A percentile compares a stretch with the other conserved stretches of the same genome.
Conservation (phyloP, 176 grass and related monocot species). For the Miscanthus lutarioriparius region DNA sequence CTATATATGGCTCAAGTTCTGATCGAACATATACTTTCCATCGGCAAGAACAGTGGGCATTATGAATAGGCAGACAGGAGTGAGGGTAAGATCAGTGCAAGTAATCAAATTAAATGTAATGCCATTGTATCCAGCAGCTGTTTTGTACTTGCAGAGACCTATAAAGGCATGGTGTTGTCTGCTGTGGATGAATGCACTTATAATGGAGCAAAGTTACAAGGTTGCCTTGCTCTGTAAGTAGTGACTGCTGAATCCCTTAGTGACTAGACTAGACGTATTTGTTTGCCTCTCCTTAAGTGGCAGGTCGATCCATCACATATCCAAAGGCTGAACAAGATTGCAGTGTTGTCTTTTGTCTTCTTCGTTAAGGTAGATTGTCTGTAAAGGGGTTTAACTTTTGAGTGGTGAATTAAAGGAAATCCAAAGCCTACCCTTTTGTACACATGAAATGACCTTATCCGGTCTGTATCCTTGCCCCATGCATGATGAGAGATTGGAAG, state of each 20-base stretch:
- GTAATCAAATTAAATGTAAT: neutral
- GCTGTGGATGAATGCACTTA: constrained; percentile 8
- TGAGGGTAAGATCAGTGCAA: neutral
- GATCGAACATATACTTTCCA: constrained; percentile 14
- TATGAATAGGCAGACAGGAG: neutral
- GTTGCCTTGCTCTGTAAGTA: constrained; percentile 8
- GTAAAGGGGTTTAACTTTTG: constrained; percentile 13
- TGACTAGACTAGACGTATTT: constrained; percentile 1
- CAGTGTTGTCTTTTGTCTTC: neutral
- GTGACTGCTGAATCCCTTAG: constrained; percentile 17
- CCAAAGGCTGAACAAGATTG: constrained; percentile 7
- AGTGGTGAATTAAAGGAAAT: neutral
- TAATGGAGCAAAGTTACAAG: constrained; percentile 20
- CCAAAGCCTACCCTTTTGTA: neutral
- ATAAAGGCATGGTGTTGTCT: neutral
- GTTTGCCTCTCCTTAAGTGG: constrained; percentile 8
- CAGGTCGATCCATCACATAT: constrained; percentile 13
- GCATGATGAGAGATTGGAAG: constrained; percentile 22
- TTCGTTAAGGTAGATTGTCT: neutral
- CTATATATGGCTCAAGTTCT: neutral
- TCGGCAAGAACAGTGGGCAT: neutral
- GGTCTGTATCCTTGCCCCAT: constrained; percentile 9
- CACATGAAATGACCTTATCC: neutral
- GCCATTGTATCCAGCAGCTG: neutral
- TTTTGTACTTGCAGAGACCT: neutral